Conservation (phyloP, 225 moss, liverwort and hornwort genomes). For the Marchantia polymorpha region DNA sequence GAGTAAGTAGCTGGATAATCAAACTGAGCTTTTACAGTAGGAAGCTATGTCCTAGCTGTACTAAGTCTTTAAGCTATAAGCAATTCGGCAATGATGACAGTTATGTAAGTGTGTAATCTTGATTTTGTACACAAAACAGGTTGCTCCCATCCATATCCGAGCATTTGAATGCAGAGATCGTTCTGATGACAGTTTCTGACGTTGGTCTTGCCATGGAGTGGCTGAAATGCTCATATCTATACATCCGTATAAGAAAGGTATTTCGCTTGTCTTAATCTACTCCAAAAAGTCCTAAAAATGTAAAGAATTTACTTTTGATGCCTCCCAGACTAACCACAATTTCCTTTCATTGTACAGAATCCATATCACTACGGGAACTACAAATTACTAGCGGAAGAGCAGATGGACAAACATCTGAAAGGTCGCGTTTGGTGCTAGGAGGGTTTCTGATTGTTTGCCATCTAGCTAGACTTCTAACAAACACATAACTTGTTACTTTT, state of each 20-base stretch:
- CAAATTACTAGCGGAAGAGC: constrained; percentile 56
- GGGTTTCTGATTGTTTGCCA: neutral
- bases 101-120: neutral
- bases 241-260: constrained; percentile 91
- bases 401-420: constrained; percentile 88
- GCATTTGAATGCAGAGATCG: constrained; percentile 96
- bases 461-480: neutral
- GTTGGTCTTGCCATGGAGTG: constrained; percentile 95
- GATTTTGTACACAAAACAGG: constrained; percentile 37
- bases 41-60: too few species aligned
- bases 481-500: neutral
- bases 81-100: neutral
- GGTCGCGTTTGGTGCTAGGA: constrained; percentile 28
- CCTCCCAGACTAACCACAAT: neutral
- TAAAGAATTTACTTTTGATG: neutral
- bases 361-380: constrained; percentile 78
- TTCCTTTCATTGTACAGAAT: constrained; percentile 45
- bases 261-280: constrained; percentile 2
- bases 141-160: constrained; percentile 84
- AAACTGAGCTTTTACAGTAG: too few species aligned
- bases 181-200: constrained; percentile 90
- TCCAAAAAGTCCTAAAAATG: neutral
- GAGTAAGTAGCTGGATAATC: constrained; percentile 35
- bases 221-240: constrained; percentile 95
- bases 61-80: neutral